Evolutionary conservation across 768 basidiomycete genomes (phyloP).

Genomic region (Paxillus ammoniavirescens): DNA sequence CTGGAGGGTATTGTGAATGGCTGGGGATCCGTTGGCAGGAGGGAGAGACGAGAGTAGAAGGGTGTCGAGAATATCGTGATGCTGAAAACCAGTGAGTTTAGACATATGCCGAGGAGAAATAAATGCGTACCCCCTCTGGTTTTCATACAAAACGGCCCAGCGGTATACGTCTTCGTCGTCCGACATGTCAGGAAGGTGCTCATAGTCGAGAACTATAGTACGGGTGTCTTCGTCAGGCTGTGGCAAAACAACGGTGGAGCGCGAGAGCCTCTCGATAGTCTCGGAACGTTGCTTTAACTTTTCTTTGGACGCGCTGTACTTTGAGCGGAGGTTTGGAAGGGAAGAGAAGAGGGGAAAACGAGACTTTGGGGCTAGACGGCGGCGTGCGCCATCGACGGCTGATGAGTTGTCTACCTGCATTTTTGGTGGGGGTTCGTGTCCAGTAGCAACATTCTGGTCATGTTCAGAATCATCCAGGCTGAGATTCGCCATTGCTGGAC

Average conservation of each 20-base stretch:
- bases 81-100: slow-evolving; percentile 30
- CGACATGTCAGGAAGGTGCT: slow-evolving; percentile 19
- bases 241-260: not conserved
- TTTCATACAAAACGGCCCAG: slow-evolving; percentile 82
- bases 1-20: slow-evolving; percentile 64
- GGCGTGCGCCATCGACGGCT: slow-evolving; percentile 46
- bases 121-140: slow-evolving; percentile 68
- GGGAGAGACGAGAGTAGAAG: slow-evolving; percentile 66
- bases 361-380: slow-evolving; percentile 40
- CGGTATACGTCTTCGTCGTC: slow-evolving; percentile 54
- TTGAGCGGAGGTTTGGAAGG: slow-evolving; percentile 27
- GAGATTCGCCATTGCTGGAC: not conserved
- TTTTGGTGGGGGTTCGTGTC: slow-evolving; percentile 35
- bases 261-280: not conserved
- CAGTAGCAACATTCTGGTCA: not conserved
- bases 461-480: not conserved
- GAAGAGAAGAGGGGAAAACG: slow-evolving; percentile 33
- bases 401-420: slow-evolving; percentile 41
- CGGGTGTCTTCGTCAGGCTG: slow-evolving; percentile 7
- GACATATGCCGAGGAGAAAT: not conserved
- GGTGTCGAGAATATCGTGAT: slow-evolving; percentile 70
- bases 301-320: slow-evolving; percentile 7
- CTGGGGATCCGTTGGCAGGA: slow-evolving; percentile 71
- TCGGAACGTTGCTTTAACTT: not conserved
- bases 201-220: slow-evolving; percentile 34